A percentile compares a stretch with the other conserved stretches of the same genome.
phyloP scores from a whole-genome alignment of 2,329 filamentous ascomycete species.

The Arthrobotrys iridis region DNA sequence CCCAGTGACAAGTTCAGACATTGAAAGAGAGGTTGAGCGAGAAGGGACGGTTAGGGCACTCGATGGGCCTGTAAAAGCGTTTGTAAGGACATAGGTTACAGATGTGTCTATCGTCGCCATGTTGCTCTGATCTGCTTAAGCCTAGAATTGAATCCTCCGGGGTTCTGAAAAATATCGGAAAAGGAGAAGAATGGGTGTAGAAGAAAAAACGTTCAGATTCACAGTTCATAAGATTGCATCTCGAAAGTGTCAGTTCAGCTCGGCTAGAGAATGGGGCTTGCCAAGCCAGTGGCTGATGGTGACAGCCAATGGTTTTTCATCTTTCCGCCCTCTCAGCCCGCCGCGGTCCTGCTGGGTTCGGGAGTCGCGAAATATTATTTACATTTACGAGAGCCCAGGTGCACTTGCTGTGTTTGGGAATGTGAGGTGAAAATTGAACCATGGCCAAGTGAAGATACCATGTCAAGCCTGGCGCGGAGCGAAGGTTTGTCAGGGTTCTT shows the following conservation, averaged over 20 bases:
- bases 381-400: too few species aligned
- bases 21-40: not conserved
- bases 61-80: slow-evolving; percentile 8
- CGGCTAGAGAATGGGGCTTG: not conserved
- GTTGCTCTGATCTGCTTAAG: not conserved
- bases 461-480: too few species aligned
- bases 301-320: not conserved
- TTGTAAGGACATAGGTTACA: slow-evolving; percentile 27
- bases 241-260: not conserved
- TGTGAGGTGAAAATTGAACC: too few species aligned
- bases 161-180: not conserved
- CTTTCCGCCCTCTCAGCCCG: not conserved
- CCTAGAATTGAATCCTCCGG: too few species aligned
- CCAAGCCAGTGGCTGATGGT: slow-evolving; percentile 1
- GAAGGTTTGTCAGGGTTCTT: too few species aligned
- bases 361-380: too few species aligned
- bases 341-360: too few species aligned
- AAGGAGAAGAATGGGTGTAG: not conserved
- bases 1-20: not conserved
- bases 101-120: slow-evolving; percentile 35
- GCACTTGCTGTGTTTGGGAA: too few species aligned
- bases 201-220: not conserved
- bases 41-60: not conserved
- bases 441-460: too few species aligned
- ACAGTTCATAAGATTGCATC: not conserved